Base-by-base conservation (phyloP, 345 rosid species). In the Hypericum androsaemum region DNA sequence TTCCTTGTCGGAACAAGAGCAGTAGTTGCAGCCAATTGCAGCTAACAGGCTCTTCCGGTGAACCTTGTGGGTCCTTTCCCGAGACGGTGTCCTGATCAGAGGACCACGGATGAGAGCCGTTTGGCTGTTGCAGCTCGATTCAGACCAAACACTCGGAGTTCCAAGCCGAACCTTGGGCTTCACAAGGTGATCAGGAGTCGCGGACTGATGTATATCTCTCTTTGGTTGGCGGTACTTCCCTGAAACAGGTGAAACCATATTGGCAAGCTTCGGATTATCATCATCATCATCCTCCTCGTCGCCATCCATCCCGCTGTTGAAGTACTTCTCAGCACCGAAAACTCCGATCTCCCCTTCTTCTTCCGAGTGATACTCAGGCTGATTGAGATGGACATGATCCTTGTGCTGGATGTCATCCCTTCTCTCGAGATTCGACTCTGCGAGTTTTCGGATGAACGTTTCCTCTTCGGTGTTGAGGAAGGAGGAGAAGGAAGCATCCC, bases 281-380 rank as follows among this genome's bases (percentile, higher is more conserved):
- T 22, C 32, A 22, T 22, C 32, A 6, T 38, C 64, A 51, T 80
- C 90, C 28, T 65, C 74, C 16, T 50, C 72, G 54, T 22, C 32
- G 5, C 32, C 64, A 53, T 82, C 90, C 28, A 67, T 75, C 28
- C 52, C 72, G 54, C 85, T 89, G 37, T 74, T 80, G 69, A 88
- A 88, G 58, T 88, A 88, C 52, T 76, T 88, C 65, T 88, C 97
- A 16, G 97, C 97, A 53, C 81, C 71, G 22, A 88, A 88, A 37
- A 88, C 82, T 53, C 89, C 83, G 32, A 88, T 80, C 62, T 82
- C 97, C 58, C 73, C 67, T 45, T 80, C 88, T 22, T 74, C 80
- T 59, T 69, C 70, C 52, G 5, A 60, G 37, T 41, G 41, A 52
- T 54, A 53, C 35, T 56, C 32, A 22, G 32, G 32, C 32, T 22